phyloP scores from a whole-genome alignment of 352 stramenopile species.

The Pythium sp. region DNA sequence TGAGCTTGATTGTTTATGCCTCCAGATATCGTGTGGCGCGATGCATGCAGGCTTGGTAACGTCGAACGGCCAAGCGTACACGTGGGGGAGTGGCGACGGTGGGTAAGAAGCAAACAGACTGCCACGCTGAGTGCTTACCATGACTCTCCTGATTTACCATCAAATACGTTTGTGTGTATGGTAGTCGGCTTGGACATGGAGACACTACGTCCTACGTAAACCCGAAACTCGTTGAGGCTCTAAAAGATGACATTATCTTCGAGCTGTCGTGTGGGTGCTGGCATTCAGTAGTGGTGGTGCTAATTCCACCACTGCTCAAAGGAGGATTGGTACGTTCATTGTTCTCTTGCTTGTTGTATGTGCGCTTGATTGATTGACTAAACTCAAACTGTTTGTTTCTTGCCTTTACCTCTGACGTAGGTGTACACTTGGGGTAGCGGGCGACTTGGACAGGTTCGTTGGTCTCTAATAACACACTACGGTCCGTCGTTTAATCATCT shows the following conservation, averaged over 20 bases:
- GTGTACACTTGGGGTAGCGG: constrained; percentile 93
- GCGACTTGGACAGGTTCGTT: constrained; percentile 84
- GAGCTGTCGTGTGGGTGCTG: constrained; percentile 82
- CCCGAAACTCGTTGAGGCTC: constrained; percentile 66
- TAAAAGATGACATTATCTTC: constrained; percentile 75
- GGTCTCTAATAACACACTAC: neutral
- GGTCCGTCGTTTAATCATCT: neutral
- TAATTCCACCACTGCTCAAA: constrained; percentile 84
- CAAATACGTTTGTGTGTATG: neutral
- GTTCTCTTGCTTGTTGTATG: neutral
- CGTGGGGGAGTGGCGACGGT: constrained; percentile 81
- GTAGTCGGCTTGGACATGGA: constrained; percentile 68
- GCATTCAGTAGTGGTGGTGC: constrained; percentile 87
- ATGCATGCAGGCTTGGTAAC: constrained; percentile 81
- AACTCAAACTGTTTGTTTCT: neutral
- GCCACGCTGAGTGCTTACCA: too few species aligned
- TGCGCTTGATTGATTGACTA: neutral
- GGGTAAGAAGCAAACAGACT: constrained; percentile 38
- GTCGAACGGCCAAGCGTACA: constrained; percentile 65
- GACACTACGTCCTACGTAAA: constrained; percentile 70
- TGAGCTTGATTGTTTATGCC: neutral
- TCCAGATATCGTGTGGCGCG: constrained; percentile 75
- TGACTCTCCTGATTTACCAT: neutral
- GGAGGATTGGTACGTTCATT: constrained; percentile 52
- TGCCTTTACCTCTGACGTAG: constrained; percentile 12